Evolutionary conservation across 805 yeast species (phyloP).

Genomic region (Wickerhamomyces tratensis): DNA sequence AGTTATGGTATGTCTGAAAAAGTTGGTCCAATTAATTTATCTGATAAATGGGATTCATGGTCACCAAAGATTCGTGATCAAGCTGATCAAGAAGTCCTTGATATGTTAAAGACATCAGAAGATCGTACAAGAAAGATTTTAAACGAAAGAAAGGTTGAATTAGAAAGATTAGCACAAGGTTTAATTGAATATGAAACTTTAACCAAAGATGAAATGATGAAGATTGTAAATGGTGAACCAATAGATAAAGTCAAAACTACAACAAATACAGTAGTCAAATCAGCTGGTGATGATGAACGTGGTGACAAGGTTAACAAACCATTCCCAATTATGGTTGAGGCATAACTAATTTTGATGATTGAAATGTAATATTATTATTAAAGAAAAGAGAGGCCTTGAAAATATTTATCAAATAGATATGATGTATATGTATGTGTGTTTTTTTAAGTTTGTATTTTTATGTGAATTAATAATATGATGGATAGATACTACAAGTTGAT

Average conservation of each 20-base stretch:
- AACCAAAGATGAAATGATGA: conserved; percentile 83
- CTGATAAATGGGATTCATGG: conserved; percentile 95
- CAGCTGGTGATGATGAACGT: conserved; percentile 36
- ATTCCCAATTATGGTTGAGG: conserved; percentile 19
- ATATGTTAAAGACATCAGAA: conserved; percentile 65
- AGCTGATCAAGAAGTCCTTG: conserved; percentile 90
- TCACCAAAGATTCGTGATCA: conserved; percentile 77
- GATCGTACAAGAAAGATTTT: conserved; percentile 67
- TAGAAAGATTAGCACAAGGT: conserved; percentile 86
- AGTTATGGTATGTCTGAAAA: conserved; percentile 92
- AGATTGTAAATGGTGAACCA: conserved; percentile 71
- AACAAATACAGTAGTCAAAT: conserved; percentile 67
- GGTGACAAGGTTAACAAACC: conserved; percentile 24
- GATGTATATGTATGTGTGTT: no score
- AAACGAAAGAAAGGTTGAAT: conserved; percentile 51
- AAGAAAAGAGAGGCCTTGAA: no score
- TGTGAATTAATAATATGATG: no score
- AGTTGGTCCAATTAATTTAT: conserved; percentile 85
- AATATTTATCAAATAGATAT: no score
- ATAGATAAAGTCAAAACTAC: conserved; percentile 58
- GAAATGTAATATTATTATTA: no score
- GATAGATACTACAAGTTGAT: no score
- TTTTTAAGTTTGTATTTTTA: no score
- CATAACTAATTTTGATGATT: conserved; percentile 1
- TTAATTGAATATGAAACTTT: conserved; percentile 91